phyloP scores from a whole-genome alignment of 495 filamentous ascomycete species.

The Cairneyella variabilis region DNA sequence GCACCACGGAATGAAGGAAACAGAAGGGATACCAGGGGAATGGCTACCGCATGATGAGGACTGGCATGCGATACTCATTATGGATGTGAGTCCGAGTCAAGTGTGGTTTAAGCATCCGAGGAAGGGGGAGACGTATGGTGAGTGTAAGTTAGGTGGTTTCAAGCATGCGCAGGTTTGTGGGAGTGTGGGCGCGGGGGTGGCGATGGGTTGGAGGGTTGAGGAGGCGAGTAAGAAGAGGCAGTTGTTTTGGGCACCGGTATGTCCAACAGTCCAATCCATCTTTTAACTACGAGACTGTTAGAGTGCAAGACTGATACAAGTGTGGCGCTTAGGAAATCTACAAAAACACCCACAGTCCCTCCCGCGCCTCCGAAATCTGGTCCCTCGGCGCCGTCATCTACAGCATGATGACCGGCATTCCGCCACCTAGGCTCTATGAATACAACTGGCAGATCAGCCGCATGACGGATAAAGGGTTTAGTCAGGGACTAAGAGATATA shows the following conservation, averaged over 20 bases:
- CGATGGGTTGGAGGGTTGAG: constrained; percentile 4
- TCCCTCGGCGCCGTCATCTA: constrained; percentile 34
- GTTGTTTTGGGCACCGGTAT: constrained; percentile 20
- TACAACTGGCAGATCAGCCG: constrained; percentile 25
- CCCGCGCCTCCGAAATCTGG: constrained; percentile 32
- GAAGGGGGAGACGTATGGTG: constrained; percentile 43
- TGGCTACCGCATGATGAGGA: constrained; percentile 25
- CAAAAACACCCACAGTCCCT: constrained; percentile 24
- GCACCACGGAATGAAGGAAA: constrained; percentile 24
- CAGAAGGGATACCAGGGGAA: constrained; percentile 17
- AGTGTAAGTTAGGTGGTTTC: constrained; percentile 45
- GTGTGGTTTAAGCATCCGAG: constrained; percentile 40
- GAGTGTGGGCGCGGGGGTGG: constrained; percentile 19
- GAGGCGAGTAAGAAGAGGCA: constrained; percentile 4
- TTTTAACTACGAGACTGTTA: no score
- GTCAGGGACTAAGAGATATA: constrained; percentile 20
- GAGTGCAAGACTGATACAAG: no score
- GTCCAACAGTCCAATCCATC: not conserved
- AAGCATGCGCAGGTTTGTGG: constrained; percentile 30
- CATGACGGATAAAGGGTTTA: constrained; percentile 31
- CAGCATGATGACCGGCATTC: constrained; percentile 34
- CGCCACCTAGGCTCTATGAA: constrained; percentile 25
- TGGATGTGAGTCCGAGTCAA: constrained; percentile 36
- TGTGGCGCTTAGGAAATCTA: constrained; percentile 30
- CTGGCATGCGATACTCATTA: constrained; percentile 44